A percentile compares a stretch with the other conserved stretches of the same genome.
Conservation (phyloP, 176 grass and related monocot genomes). For the Oryza rufipogon region DNA sequence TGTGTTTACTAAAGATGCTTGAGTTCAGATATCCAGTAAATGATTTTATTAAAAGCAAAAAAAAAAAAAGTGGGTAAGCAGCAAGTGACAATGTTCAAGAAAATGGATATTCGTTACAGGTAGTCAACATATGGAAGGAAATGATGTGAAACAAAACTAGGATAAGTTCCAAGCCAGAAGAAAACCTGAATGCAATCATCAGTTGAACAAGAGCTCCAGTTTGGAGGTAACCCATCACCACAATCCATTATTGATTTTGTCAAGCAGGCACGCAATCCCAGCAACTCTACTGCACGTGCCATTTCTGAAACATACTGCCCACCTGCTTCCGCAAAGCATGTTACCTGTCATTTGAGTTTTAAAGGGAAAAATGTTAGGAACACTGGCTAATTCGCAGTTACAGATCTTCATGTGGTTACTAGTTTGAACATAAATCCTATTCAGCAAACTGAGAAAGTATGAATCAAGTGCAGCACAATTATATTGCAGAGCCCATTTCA, state of each 20-base stretch:
- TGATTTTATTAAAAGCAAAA: background rate
- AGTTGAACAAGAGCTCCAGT: constrained; percentile 74
- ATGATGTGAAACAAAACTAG: constrained; percentile 19
- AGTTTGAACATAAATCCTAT: constrained; percentile 5
- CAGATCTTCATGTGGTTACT: background rate
- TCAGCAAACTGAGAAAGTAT: background rate
- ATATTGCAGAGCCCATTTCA: background rate
- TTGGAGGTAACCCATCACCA: constrained; percentile 76
- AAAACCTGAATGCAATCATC: constrained; percentile 83
- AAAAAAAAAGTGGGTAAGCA: constrained; percentile 4
- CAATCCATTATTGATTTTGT: constrained; percentile 87
- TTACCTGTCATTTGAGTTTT: constrained; percentile 56
- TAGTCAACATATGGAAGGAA: background rate
- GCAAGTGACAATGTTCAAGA: background rate
- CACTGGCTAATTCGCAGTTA: background rate
- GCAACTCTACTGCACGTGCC: constrained; percentile 73
- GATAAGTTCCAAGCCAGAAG: background rate
- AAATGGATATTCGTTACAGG: no score
- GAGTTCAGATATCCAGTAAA: background rate
- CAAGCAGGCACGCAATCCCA: constrained; percentile 85
- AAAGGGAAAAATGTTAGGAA: background rate
- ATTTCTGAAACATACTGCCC: constrained; percentile 86
- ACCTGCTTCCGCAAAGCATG: constrained; percentile 97
- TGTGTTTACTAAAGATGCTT: background rate
- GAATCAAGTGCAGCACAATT: background rate